A percentile compares a stretch with the other conserved stretches of the same genome.
These are phyloP conservation scores for Houttuynia cordata DNA, from an alignment of 164 flowering plant genomes.

Conservation along the genomic window DNA sequence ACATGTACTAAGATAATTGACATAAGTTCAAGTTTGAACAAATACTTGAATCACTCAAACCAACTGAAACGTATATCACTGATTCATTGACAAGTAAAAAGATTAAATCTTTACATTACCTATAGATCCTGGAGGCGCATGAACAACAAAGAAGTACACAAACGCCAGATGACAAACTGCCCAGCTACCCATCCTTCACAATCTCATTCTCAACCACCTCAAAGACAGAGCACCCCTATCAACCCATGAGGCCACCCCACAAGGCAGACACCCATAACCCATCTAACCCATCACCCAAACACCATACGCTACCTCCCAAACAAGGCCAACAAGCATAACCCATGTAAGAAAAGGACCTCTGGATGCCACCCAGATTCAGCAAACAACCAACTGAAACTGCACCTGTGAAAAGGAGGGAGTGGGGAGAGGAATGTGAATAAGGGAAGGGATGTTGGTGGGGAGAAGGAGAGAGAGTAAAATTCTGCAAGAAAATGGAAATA, in stretches of 20 bases:
- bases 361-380: no score
- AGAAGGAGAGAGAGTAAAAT: not conserved
- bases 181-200: constrained; percentile 3
- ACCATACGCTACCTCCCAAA: not conserved
- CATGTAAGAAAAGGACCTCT: not conserved
- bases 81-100: not conserved
- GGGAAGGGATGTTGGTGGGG: not conserved
- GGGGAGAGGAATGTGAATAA: not conserved
- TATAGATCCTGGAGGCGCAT: constrained; percentile 6
- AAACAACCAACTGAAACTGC: no score
- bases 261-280: not conserved
- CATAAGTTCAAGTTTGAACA: not conserved
- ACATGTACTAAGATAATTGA: no score
- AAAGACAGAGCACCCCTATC: not conserved
- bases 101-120: constrained; percentile 2
- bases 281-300: not conserved
- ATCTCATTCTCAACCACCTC: not conserved
- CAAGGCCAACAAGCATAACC: not conserved
- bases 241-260: not conserved
- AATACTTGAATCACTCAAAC: no score
- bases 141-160: not conserved
- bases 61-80: no score
- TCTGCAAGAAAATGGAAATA: not conserved
- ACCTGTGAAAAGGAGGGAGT: no score
- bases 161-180: not conserved